Percentiles rank a stretch among this genome's conserved stretches.
phyloP scores from a whole-genome alignment of 352 stramenopile species.

The Phytophthora kernoviae region DNA sequence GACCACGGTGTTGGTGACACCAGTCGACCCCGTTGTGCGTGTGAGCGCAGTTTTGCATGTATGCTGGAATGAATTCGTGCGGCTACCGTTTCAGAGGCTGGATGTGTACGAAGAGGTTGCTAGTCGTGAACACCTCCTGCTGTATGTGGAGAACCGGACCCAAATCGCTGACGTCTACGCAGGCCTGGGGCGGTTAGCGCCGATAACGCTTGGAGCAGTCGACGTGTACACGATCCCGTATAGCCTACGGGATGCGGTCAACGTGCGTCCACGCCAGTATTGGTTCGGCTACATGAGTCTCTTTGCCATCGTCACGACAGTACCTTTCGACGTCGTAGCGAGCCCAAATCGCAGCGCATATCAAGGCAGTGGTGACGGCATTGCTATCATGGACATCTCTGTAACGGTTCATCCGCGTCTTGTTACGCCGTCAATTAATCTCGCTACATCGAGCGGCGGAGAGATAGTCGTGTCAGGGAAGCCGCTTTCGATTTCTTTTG shows the following conservation, averaged over 20 bases:
- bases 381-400: constrained; percentile 43
- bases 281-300: constrained; percentile 42
- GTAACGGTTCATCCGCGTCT: constrained; percentile 36
- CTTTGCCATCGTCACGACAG: constrained; percentile 48
- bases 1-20: constrained; percentile 35
- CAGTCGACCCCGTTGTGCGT: constrained; percentile 31
- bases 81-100: constrained; percentile 42
- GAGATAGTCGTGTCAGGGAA: constrained; percentile 26
- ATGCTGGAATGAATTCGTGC: constrained; percentile 41
- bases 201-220: constrained; percentile 23
- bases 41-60: constrained; percentile 18
- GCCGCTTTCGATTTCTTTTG: constrained; percentile 23
- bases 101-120: constrained; percentile 38
- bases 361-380: constrained; percentile 11
- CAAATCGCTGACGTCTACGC: constrained; percentile 46
- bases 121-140: constrained; percentile 41
- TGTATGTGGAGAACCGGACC: constrained; percentile 42
- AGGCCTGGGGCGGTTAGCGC: constrained; percentile 26
- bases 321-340: background rate
- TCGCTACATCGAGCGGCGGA: constrained; percentile 14
- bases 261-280: constrained; percentile 31
- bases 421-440: constrained; percentile 10
- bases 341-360: background rate
- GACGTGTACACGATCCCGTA: constrained; percentile 50
- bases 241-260: constrained; percentile 25